A percentile compares a stretch with the other conserved stretches of the same genome.
Evolutionary conservation across 108 stramenopile genomes (phyloP).

Genomic region (Skeletonema tropicum): DNA sequence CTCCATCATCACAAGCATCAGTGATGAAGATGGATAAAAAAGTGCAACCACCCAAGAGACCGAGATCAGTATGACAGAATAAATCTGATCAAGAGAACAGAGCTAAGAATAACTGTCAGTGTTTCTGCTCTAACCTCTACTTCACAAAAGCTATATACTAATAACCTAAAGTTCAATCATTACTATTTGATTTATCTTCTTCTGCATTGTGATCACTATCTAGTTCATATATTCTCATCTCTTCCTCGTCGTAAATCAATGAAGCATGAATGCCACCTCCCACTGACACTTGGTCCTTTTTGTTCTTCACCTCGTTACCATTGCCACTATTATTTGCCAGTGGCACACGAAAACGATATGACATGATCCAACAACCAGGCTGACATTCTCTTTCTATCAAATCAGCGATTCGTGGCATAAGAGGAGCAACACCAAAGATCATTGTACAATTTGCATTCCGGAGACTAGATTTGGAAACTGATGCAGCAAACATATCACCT

Average conservation of each 20-base stretch:
- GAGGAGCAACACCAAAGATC: conserved; percentile 78
- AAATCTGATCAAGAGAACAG: background rate
- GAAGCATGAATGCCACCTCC: conserved; percentile 41
- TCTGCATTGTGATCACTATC: background rate
- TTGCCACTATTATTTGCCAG: conserved; percentile 17
- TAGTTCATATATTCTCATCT: conserved; percentile 74
- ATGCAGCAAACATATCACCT: conserved; percentile 59
- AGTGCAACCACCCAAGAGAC: background rate
- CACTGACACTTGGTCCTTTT: conserved; percentile 1
- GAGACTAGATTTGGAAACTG: conserved; percentile 5
- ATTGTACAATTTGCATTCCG: conserved; percentile 64
- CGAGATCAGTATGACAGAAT: background rate
- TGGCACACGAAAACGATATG: conserved; percentile 82
- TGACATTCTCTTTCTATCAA: conserved; percentile 63
- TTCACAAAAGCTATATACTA: background rate
- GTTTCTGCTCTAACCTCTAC: background rate
- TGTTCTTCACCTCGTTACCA: conserved; percentile 2
- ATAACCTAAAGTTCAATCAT: background rate
- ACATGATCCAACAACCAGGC: conserved; percentile 61
- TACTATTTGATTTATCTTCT: background rate
- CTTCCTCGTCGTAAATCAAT: conserved; percentile 77
- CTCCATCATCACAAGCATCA: too few species aligned
- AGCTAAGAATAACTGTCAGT: background rate
- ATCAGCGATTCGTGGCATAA: conserved; percentile 64
- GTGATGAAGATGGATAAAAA: too few species aligned